Conservation (phyloP, 148 eudicot genomes). For the Persicaria tinctoria region DNA sequence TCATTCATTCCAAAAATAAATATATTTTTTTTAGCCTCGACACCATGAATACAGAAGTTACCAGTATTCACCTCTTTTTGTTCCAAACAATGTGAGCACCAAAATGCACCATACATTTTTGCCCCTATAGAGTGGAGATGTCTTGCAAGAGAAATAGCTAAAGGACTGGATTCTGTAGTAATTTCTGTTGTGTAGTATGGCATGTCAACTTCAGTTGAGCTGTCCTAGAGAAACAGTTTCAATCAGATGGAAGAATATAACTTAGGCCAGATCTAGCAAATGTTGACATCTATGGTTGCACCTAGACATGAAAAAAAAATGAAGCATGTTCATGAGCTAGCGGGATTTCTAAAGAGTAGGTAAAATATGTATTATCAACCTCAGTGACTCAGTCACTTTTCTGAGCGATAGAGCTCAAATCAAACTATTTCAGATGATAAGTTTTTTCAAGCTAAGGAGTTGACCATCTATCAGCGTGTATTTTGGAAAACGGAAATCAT, state of each 20-base stretch:
- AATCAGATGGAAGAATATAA: constrained; percentile 4
- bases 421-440: too few relatives aligned
- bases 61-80: constrained; percentile 64
- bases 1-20: not conserved
- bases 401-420: too few relatives aligned
- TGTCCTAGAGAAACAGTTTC: constrained; percentile 23
- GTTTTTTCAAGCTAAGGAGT: too few relatives aligned
- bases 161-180: constrained; percentile 59
- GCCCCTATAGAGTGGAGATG: constrained; percentile 88
- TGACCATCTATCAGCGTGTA: too few relatives aligned
- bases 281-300: too few relatives aligned
- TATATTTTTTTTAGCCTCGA: constrained; percentile 8
- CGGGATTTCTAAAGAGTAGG: too few relatives aligned
- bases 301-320: too few relatives aligned
- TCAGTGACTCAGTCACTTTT: too few relatives aligned
- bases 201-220: constrained; percentile 47
- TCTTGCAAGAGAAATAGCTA: constrained; percentile 64
- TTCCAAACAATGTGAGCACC: constrained; percentile 93
- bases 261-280: not conserved
- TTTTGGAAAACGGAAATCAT: too few relatives aligned
- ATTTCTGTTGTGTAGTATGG: constrained; percentile 53
- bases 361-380: too few relatives aligned
- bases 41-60: not conserved
- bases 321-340: too few relatives aligned
- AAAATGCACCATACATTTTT: constrained; percentile 95